Base-by-base conservation (phyloP, 2,329 filamentous ascomycete genomes). In the Fusarium solani-melongenae region DNA sequence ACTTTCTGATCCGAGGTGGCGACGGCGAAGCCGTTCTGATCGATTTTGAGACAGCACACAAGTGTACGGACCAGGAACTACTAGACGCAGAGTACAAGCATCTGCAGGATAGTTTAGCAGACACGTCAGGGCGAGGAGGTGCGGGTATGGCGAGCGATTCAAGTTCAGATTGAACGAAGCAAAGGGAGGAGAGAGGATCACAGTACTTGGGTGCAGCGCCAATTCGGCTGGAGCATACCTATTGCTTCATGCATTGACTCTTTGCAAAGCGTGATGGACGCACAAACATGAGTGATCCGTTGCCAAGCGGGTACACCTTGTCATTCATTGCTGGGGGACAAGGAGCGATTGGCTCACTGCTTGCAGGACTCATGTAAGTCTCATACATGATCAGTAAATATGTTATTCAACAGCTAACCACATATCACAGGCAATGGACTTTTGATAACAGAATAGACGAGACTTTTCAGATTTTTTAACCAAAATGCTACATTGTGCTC, bases 31-130 rank as follows among this genome's bases (percentile, higher is more conserved):
- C 77, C 31, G 70, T 78, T 20, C 61, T 82, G 33, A 69, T 82
- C 17, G 81, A 82, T 64, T 81, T 82, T 65, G 81, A 82, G 70
- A 77, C 76, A 64, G 79, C 81, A 11, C 69, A 79, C 71, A 77
- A 72, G 61, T 79, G 74, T 44, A 46, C 56, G 17, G 64, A 79
- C 29, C 57, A 39, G 17, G 71, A 73, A 8, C 60, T 77, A 27
- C 57, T 79, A 6, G 74, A 78, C 17, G 73, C 72, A 22, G 77
- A 79, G 69, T 79, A 76, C n/a, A 62, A 64, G 1, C 64, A 67
- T 44, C 62, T 79, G 4, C 63, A 73, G 60, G 72, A 70, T 49
- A 73, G 73, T 4, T 61, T 79, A n/a, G 73, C 72, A 44, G 76
- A 78, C 64, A 76, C 61, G 7, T 77, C 76, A 34, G 74, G 74